These are phyloP conservation scores for Hortaea werneckii DNA, from an alignment of 2,329 filamentous ascomycete genomes.

Conservation along the genomic window DNA sequence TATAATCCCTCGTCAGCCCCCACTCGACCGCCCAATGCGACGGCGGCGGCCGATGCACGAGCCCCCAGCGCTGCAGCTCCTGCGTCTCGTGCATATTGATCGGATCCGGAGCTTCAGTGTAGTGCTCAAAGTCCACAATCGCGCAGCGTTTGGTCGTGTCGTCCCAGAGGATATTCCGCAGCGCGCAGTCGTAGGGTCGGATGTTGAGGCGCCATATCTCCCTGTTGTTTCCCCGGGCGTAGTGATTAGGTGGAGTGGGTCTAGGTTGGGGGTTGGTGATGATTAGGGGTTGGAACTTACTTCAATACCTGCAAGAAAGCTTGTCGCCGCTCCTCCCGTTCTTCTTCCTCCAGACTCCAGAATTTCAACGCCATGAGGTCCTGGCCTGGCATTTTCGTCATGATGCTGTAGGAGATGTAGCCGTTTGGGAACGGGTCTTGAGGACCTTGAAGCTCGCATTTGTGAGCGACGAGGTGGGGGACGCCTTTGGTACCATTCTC, in stretches of 20 bases:
- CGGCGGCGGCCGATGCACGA: constrained; percentile 16
- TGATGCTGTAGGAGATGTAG: constrained; percentile 20
- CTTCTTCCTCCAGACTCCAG: constrained; percentile 15
- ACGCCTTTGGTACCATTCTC: constrained; percentile 8
- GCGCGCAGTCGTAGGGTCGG: constrained; percentile 22
- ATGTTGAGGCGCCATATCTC: constrained; percentile 17
- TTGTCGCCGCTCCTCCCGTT: constrained; percentile 13
- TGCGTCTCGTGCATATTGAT: constrained; percentile 16
- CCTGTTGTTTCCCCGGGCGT: constrained; percentile 3
- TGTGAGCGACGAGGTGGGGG: constrained; percentile 18
- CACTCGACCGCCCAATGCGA: constrained; percentile 14
- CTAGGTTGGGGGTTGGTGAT: too few species aligned
- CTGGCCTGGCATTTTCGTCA: constrained; percentile 19
- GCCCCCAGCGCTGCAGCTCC: constrained; percentile 21
- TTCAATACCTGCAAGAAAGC: constrained; percentile 15
- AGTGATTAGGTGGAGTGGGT: too few species aligned
- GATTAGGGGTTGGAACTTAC: constrained; percentile 5
- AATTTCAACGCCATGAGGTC: constrained; percentile 20
- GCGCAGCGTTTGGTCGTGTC: constrained; percentile 10
- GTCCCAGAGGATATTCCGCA: constrained; percentile 23
- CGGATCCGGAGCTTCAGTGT: constrained; percentile 13
- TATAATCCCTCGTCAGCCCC: constrained; percentile 4
- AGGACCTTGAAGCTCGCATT: constrained; percentile 11
- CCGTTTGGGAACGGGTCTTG: constrained; percentile 17
- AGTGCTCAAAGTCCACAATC: constrained; percentile 25